Evolutionary conservation across 495 filamentous ascomycete species (phyloP), one percentile per base, ranked within the genome.

Genomic region (Pseudoneurospora amorphoporcata): DNA sequence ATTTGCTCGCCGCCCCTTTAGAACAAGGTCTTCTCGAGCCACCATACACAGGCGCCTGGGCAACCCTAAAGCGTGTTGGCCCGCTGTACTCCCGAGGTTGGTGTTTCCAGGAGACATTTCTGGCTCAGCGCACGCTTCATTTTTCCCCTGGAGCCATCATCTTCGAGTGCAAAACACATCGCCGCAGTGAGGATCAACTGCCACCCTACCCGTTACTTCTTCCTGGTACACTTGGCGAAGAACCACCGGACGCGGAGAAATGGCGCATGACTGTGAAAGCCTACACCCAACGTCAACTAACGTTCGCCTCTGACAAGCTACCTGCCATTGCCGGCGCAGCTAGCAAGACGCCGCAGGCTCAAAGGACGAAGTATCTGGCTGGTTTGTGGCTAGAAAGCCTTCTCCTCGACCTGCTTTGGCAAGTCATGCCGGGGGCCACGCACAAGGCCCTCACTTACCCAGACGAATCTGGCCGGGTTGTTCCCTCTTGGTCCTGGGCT

Each of bases 221-320:
- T 3, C 19, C 19, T 58, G 19, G 47, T 10, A 58, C 47, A 58
- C 47, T 58, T 29, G 47, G 47, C 47, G 1, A 29, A 29, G 47
- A 29, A 58, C 47, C 47, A 6, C 2, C 47, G 47, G 47, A 58
- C 47, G 47, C 47, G 1, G 37, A 75, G 77, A 70, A 58, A 58
- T 58, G 47, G 47, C 47, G 47, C 19, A 58, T 58, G 47, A 58
- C 47, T 5, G 39, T 71, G 5, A 39, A 37, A 3, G 39, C 41
- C 8, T 73, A 73, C 65, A 72, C 72, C 19, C 61, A 39, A 32
- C 72, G 74, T 53, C 72, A 65, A n/a, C 75, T 83, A 32, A 70
- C 77, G 0, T 81, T 78, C 87, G 86, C 88, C 70, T 89, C 82
- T 8, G 76, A 79, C 43, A 90, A 82, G 40, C 79, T 83, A 45